These are phyloP conservation scores for Xylariaceae sp. DNA, from an alignment of 2,329 filamentous ascomycete genomes.

Conservation along the genomic window DNA sequence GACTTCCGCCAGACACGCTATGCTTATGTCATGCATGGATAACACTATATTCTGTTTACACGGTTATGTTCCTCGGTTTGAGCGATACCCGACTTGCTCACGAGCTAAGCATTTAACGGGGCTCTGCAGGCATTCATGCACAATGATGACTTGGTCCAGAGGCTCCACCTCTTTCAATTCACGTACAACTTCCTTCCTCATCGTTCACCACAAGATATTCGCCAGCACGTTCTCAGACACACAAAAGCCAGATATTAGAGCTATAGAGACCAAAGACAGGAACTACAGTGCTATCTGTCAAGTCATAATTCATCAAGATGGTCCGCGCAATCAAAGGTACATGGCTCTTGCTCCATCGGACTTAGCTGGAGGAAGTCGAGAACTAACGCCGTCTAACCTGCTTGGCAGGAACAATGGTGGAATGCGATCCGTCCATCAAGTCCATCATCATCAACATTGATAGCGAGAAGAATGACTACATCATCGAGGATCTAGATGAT, in stretches of 20 bases:
- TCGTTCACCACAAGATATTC: background rate
- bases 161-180: background rate
- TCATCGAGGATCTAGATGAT: slow-evolving; percentile 77
- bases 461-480: slow-evolving; percentile 62
- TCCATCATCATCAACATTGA: slow-evolving; percentile 78
- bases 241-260: background rate
- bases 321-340: slow-evolving; percentile 30
- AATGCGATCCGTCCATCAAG: slow-evolving; percentile 83
- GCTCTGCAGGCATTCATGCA: background rate
- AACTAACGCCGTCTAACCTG: slow-evolving; percentile 1
- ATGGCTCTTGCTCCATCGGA: slow-evolving; percentile 4
- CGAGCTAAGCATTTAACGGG: too few relatives aligned
- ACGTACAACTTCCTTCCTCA: background rate
- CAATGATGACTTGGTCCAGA: background rate
- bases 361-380: background rate
- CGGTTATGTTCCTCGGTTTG: too few relatives aligned
- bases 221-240: background rate
- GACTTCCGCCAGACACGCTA: too few relatives aligned
- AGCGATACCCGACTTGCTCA: too few relatives aligned
- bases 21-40: too few relatives aligned
- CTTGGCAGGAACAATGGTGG: slow-evolving; percentile 62
- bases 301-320: slow-evolving; percentile 16
- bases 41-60: too few relatives aligned
- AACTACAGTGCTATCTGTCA: background rate
- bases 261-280: background rate